Percentiles rank a stretch among this genome's conserved stretches.
Conservation (phyloP, 768 basidiomycete genomes). For the Mycena chlorophos region DNA sequence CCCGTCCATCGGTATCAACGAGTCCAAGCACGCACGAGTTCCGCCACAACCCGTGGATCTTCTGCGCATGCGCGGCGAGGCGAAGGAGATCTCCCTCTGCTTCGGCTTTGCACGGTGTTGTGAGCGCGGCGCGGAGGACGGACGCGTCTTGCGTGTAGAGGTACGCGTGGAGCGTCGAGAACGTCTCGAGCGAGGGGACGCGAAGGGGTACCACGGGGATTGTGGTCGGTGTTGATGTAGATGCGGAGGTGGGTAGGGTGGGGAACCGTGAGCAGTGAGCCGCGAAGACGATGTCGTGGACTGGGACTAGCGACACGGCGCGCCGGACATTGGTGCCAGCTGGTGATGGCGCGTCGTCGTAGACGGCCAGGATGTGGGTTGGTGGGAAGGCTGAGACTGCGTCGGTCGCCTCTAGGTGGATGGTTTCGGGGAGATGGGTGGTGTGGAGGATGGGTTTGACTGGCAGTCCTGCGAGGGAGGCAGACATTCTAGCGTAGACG, state of each 20-base stretch:
- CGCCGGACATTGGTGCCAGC: conserved; percentile 20
- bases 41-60: conserved; percentile 48
- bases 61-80: conserved; percentile 11
- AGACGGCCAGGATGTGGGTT: conserved; percentile 39
- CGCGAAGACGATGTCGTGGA: conserved; percentile 46
- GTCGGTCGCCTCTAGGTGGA: conserved; percentile 29
- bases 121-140: conserved; percentile 51
- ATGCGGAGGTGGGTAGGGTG: conserved; percentile 28
- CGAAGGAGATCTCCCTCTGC: conserved; percentile 10
- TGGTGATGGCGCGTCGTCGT: conserved; percentile 29
- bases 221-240: background rate
- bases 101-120: conserved; percentile 23
- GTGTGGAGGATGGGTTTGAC: background rate
- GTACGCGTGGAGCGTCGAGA: conserved; percentile 59
- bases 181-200: conserved; percentile 63
- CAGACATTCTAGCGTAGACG: conserved; percentile 22
- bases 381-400: conserved; percentile 23
- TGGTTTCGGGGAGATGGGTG: conserved; percentile 23
- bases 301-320: conserved; percentile 38
- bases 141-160: conserved; percentile 63
- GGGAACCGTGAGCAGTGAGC: conserved; percentile 42
- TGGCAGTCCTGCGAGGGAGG: conserved; percentile 15
- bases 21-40: conserved; percentile 53
- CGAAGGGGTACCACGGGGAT: conserved; percentile 60
- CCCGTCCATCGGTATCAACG: conserved; percentile 42